Evolutionary conservation across 352 stramenopile species (phyloP), one percentile per base, ranked within the genome.

Genomic region (Plasmopara muralis): DNA sequence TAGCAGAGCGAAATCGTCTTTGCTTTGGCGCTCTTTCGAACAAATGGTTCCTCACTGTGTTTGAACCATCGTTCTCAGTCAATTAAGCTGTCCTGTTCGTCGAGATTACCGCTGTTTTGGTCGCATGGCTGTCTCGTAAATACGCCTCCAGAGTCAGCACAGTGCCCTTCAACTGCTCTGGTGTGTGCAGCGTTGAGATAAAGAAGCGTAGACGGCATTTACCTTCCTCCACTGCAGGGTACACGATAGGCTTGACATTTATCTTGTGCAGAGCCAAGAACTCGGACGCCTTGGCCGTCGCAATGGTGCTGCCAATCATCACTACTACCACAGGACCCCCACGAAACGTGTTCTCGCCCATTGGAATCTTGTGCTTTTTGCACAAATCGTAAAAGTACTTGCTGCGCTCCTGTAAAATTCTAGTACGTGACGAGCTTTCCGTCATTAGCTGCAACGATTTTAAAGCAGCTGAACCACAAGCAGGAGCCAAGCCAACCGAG

Each of bases 171-270:
- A 94, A 60, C 53, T 92, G 74, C 53, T 74, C 68, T 43, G 77
- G 74, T 16, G 71, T 83, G 61, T 92, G 80, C 31, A 87, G 55
- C 14, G 77, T 74, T 43, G 77, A 91, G 47, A 94, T 88, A 59
- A 94, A 94, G 53, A 94, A 94, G 15, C 83, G 81, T 37, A 94
- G 57, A 38, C 83, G 75, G 41, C 79, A 88, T 54, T 92, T 89
- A 44, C 83, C 83, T 56, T 89, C 80, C 43, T 89, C 83, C 28
- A 94, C 83, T 0, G 83, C 83, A 38, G 83, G 83, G 48, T 94
- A 84, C 56, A 94, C 82, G 47, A 90, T 91, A 7, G 83, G 79
- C 55, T 89, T 94, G 33, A 91, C 81, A 49, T 91, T 91, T 15
- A 91, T 57, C 35, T 81, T 59, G 35, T 85, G 65, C 14, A 64